phyloP scores from a whole-genome alignment of 176 grass and related monocot species.

The Pharus latifolius region DNA sequence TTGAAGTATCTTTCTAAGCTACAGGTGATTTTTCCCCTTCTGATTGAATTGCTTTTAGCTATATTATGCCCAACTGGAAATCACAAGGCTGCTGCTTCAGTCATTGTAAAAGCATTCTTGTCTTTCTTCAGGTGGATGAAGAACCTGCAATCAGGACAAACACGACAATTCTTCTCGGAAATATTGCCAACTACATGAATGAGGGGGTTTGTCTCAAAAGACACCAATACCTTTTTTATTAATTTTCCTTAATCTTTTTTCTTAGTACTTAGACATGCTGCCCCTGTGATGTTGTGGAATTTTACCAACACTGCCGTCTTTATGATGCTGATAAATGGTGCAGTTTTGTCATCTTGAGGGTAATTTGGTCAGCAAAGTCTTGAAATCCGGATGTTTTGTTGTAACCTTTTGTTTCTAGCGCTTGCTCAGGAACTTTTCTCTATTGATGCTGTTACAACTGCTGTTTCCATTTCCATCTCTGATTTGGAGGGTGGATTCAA shows the following conservation, averaged over 20 bases:
- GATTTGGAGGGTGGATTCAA: background rate
- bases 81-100: background rate
- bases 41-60: background rate
- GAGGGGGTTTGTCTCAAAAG: conserved; percentile 73
- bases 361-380: background rate
- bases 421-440: background rate
- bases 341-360: background rate
- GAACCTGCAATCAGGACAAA: conserved; percentile 94
- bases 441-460: background rate
- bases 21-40: conserved; percentile 53
- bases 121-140: conserved; percentile 80
- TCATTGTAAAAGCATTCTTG: conserved; percentile 11
- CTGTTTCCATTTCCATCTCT: background rate
- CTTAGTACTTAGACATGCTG: background rate
- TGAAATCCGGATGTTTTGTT: background rate
- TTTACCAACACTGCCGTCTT: background rate
- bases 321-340: background rate
- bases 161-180: conserved; percentile 97
- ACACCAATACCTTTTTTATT: background rate
- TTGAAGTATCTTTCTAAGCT: conserved; percentile 99
- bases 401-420: background rate
- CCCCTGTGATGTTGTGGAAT: background rate
- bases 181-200: conserved; percentile 96
- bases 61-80: background rate
- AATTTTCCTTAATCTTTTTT: conserved; percentile 12